These are phyloP conservation scores for Jasminum sambac DNA, from an alignment of 257 asterid genomes.

Conservation along the genomic window DNA sequence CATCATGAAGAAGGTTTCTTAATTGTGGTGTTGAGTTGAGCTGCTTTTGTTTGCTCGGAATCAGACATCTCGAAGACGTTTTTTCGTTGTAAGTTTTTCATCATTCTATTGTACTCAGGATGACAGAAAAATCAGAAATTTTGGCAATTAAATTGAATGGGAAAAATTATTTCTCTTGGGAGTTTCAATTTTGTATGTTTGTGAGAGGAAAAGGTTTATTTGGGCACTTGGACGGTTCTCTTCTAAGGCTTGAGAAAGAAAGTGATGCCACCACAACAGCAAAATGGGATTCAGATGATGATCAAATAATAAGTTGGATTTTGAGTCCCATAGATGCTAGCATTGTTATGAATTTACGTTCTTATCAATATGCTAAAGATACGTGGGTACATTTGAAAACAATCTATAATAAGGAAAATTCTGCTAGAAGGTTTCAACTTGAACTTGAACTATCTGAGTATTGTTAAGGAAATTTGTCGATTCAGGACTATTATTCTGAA, in stretches of 20 bases:
- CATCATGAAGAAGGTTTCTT: too few relatives aligned
- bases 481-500: conserved; percentile 1
- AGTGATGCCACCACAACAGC: background rate
- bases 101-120: too few relatives aligned
- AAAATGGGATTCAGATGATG: background rate
- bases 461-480: background rate
- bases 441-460: background rate
- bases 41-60: too few relatives aligned
- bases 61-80: too few relatives aligned
- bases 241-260: background rate
- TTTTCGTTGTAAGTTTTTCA: too few relatives aligned
- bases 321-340: background rate
- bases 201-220: background rate
- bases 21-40: too few relatives aligned
- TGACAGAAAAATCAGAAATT: too few relatives aligned
- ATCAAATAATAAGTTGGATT: background rate
- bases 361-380: background rate
- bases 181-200: background rate
- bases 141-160: too few relatives aligned
- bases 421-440: background rate
- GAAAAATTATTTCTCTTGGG: too few relatives aligned
- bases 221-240: background rate
- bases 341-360: background rate
- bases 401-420: background rate
- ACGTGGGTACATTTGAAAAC: background rate